These are phyloP conservation scores for Middelhovenomyces tepae DNA, from an alignment of 805 yeast genomes.

Conservation along the genomic window DNA sequence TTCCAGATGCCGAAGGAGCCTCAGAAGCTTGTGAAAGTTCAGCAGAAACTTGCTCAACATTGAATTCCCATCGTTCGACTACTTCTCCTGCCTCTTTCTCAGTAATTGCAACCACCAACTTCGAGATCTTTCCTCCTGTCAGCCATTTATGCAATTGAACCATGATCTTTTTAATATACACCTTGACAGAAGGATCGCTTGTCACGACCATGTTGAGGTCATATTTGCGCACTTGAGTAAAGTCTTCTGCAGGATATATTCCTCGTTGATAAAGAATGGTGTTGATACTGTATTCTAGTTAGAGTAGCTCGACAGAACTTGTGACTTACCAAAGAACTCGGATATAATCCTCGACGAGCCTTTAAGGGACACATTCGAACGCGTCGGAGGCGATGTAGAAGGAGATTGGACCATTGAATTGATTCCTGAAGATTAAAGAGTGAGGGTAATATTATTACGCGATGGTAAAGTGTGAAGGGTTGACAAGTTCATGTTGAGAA, in stretches of 20 bases:
- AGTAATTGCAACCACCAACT: conserved; percentile 64
- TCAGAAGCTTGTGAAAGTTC: neutral
- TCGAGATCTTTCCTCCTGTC: conserved; percentile 54
- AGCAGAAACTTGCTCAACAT: conserved; percentile 34
- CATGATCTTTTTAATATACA: conserved; percentile 59
- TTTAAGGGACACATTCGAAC: conserved; percentile 50
- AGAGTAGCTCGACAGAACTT: neutral
- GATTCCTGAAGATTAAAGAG: no score
- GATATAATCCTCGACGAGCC: conserved; percentile 75
- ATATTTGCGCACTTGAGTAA: conserved; percentile 66
- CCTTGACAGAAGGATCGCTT: conserved; percentile 65
- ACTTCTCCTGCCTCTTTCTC: conserved; percentile 57
- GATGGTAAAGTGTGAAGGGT: no score
- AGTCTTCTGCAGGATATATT: conserved; percentile 81
- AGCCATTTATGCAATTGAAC: conserved; percentile 69
- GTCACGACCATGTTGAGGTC: conserved; percentile 67
- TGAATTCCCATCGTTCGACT: conserved; percentile 84
- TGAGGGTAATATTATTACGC: no score
- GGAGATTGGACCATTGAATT: no score
- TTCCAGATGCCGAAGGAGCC: conserved; percentile 3
- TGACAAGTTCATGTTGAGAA: no score
- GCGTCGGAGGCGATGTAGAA: no score
- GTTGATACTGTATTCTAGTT: conserved; percentile 59
- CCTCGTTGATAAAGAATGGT: conserved; percentile 83
- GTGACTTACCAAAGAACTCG: conserved; percentile 57